These are phyloP conservation scores for Rhazya stricta DNA, from an alignment of 257 asterid genomes.

Conservation along the genomic window DNA sequence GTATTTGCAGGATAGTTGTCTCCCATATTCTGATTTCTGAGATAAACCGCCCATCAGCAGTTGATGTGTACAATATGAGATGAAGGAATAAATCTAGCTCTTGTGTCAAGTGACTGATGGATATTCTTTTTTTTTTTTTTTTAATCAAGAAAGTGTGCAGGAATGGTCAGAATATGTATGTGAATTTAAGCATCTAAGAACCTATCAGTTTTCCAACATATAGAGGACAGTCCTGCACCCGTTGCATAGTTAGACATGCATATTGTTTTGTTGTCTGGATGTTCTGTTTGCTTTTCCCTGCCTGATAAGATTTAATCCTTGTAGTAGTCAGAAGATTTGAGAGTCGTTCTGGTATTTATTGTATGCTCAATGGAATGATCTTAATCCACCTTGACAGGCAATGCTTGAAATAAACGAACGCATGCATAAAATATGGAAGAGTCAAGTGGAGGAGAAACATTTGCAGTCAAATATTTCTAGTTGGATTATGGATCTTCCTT, in stretches of 20 bases:
- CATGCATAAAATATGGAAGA: constrained; percentile 83
- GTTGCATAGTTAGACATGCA: neutral
- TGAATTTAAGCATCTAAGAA: neutral
- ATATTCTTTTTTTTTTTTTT: neutral
- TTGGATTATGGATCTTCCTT: constrained; percentile 85
- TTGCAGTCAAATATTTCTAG: constrained; percentile 65
- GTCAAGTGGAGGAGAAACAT: constrained; percentile 53
- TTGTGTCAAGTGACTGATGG: neutral
- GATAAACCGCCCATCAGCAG: neutral
- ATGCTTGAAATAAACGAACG: constrained; percentile 88
- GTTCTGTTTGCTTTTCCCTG: neutral
- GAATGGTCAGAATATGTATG: neutral
- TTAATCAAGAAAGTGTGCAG: neutral
- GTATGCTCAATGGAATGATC: neutral
- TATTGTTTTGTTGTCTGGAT: neutral
- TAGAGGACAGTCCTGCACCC: neutral
- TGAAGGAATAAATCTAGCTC: neutral
- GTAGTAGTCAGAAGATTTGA: neutral
- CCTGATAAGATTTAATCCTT: neutral
- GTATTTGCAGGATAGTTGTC: neutral
- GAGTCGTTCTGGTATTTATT: neutral
- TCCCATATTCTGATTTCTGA: neutral
- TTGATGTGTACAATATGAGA: neutral
- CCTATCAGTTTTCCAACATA: neutral
- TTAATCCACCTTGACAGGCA: constrained; percentile 45